Percentiles rank a stretch among this genome's conserved stretches.
These are phyloP conservation scores for Ilex paraguariensis DNA, from an alignment of 305 asterid species.

Conservation along the genomic window DNA sequence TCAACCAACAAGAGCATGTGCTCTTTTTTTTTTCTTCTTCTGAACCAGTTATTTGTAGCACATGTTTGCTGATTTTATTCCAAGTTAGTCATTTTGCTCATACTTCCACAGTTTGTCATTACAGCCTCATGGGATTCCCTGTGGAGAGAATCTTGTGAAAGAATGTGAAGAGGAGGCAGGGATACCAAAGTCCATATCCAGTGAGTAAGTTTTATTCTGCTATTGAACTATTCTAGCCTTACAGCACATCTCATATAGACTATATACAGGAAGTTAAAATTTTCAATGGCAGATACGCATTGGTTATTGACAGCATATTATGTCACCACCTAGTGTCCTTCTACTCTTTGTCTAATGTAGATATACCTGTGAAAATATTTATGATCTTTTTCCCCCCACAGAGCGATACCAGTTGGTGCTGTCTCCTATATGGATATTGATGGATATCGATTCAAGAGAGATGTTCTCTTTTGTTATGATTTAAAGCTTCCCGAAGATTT, in stretches of 20 bases:
- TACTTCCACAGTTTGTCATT: conserved; percentile 1
- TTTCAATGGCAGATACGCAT: neutral
- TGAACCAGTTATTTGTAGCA: neutral
- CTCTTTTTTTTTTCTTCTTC: neutral
- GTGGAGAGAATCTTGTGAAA: conserved; percentile 74
- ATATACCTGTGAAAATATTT: neutral
- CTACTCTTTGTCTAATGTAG: conserved; percentile 1
- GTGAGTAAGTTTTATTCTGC: conserved; percentile 37
- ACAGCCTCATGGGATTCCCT: conserved; percentile 85
- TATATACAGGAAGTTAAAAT: too few relatives aligned
- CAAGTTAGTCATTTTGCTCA: too few relatives aligned
- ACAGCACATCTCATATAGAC: too few relatives aligned
- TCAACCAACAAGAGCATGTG: neutral
- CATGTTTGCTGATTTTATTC: too few relatives aligned
- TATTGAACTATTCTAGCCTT: neutral
- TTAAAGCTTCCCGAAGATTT: conserved; percentile 76
- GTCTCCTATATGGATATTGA: conserved; percentile 78
- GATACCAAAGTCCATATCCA: conserved; percentile 63
- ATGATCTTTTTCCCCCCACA: conserved; percentile 21
- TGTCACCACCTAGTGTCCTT: neutral
- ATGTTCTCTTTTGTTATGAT: conserved; percentile 90
- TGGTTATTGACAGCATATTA: neutral
- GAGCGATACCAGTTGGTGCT: conserved; percentile 82
- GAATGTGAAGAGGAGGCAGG: conserved; percentile 98
- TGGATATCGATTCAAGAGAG: conserved; percentile 77